phyloP scores from a whole-genome alignment of 2,329 filamentous ascomycete species.

The Botrytis fragariae region DNA sequence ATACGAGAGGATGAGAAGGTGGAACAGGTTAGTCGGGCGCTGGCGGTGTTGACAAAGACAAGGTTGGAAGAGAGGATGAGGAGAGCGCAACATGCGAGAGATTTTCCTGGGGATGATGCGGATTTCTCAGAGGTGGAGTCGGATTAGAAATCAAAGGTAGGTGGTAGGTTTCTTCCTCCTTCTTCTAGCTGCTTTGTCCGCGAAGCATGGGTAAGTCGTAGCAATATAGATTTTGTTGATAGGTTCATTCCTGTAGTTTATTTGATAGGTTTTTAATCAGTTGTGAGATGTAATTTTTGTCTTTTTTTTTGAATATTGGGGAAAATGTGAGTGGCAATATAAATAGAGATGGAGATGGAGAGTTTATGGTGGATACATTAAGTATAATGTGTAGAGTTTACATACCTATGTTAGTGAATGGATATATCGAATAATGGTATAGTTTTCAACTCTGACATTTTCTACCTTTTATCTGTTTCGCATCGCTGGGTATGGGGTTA shows the following conservation, averaged over 20 bases:
- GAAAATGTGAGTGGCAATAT: accelerated
- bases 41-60: too few relatives aligned
- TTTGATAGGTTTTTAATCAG: background rate
- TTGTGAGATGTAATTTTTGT: background rate
- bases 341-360: background rate
- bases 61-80: background rate
- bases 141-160: background rate
- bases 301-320: background rate
- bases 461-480: background rate
- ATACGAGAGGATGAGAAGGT: background rate
- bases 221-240: background rate
- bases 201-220: background rate
- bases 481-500: background rate
- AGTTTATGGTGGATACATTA: too few relatives aligned
- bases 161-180: background rate
- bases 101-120: background rate
- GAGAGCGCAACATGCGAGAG: background rate
- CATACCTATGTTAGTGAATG: background rate
- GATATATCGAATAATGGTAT: background rate
- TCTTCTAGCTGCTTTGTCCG: background rate
- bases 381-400: background rate
- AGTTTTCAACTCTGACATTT: background rate
- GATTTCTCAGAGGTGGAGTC: background rate
- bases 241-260: background rate
- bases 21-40: too few relatives aligned